Conservation (phyloP, 2,329 filamentous ascomycete genomes). For the Sarocladiaceae sp. region DNA sequence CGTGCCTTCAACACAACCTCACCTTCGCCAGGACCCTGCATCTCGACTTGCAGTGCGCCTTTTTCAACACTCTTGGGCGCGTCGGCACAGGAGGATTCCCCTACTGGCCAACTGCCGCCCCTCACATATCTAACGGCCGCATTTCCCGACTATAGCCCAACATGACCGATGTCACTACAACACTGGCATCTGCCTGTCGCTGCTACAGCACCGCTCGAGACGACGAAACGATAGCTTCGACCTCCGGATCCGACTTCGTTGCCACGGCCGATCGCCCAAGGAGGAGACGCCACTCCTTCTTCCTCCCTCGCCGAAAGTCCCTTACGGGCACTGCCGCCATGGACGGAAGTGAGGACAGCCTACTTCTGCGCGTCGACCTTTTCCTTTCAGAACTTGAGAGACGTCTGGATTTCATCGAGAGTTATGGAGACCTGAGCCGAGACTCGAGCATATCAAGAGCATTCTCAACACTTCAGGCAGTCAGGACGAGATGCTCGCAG, state of each 20-base stretch:
- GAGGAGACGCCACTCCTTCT: conserved; percentile 48
- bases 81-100: no score
- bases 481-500: conserved; percentile 80
- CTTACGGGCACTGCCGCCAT: conserved; percentile 51
- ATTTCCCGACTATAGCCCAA: conserved; percentile 9
- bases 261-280: conserved; percentile 20
- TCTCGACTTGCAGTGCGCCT: no score
- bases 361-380: conserved; percentile 63
- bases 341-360: conserved; percentile 53
- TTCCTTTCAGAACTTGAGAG: conserved; percentile 83
- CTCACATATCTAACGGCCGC: neutral
- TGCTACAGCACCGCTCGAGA: conserved; percentile 18
- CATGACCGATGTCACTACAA: conserved; percentile 33
- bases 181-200: conserved; percentile 31
- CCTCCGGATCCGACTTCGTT: conserved; percentile 34
- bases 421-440: conserved; percentile 74
- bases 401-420: conserved; percentile 81
- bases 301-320: conserved; percentile 47
- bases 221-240: conserved; percentile 24
- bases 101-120: neutral
- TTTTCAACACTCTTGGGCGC: no score
- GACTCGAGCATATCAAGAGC: conserved; percentile 80
- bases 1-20: no score
- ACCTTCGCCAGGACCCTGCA: no score
- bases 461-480: conserved; percentile 78